phyloP scores from a whole-genome alignment of 2,329 filamentous ascomycete species.

The Zalaria obscura region DNA sequence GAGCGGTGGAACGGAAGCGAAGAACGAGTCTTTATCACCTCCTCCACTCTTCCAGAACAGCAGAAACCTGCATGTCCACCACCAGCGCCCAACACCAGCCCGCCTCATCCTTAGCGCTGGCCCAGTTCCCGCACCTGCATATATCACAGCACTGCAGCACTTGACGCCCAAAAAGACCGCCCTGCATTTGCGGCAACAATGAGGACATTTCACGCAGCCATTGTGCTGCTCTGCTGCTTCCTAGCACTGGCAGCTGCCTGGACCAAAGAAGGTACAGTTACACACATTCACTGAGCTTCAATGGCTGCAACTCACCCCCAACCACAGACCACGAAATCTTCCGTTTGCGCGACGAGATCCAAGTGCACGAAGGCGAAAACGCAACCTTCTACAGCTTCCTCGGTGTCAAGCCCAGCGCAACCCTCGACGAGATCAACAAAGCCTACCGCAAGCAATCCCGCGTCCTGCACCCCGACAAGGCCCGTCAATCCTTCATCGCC shows the following conservation, averaged over 20 bases:
- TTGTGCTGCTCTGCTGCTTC: conserved; percentile 53
- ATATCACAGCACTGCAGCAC: no score
- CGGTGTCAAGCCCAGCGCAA: conserved; percentile 57
- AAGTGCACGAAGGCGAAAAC: conserved; percentile 56
- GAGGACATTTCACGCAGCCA: conserved; percentile 51
- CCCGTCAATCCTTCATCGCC: conserved; percentile 66
- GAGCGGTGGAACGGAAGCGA: no score
- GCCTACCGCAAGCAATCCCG: conserved; percentile 82
- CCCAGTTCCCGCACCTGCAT: no score
- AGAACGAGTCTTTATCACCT: no score
- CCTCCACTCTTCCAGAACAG: no score
- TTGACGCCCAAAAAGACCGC: no score
- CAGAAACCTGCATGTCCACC: no score
- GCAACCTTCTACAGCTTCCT: conserved; percentile 92
- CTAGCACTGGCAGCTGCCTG: conserved; percentile 58
- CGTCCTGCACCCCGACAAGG: conserved; percentile 86
- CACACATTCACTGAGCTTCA: background rate
- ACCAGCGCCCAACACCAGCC: no score
- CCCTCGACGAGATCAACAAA: conserved; percentile 79
- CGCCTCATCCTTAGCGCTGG: no score
- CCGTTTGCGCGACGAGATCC: conserved; percentile 77
- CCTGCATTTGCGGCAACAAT: conserved; percentile 34
- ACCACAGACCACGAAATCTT: conserved; percentile 88
- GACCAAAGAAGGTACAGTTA: conserved; percentile 63
- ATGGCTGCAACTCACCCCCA: conserved; percentile 1